These are phyloP conservation scores for Colletotrichum sp. DNA, from an alignment of 2,329 filamentous ascomycete species.

Conservation along the genomic window DNA sequence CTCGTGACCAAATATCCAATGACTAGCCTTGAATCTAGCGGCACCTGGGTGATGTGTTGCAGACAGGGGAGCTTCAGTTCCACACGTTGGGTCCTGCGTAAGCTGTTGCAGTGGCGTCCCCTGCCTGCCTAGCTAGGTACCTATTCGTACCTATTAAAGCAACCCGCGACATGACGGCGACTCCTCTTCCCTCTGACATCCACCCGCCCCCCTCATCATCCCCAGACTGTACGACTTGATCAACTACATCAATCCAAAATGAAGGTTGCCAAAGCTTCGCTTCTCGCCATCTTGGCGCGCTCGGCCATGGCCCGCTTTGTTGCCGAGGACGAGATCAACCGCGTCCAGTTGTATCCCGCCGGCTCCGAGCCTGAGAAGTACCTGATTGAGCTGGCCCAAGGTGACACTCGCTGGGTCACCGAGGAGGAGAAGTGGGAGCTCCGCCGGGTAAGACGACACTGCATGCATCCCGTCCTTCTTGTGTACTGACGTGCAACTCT, in stretches of 20 bases:
- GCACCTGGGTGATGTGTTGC: neutral
- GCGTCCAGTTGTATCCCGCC: constrained; percentile 53
- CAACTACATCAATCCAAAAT: constrained; percentile 36
- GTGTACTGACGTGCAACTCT: neutral
- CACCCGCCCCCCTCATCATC: constrained; percentile 2
- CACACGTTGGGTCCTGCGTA: neutral
- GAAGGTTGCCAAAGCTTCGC: constrained; percentile 58
- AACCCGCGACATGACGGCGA: neutral
- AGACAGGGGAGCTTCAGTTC: neutral
- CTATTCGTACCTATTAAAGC: neutral
- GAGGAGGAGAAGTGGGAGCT: constrained; percentile 96
- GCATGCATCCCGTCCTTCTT: neutral
- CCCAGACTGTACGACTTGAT: neutral
- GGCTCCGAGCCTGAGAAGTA: constrained; percentile 58
- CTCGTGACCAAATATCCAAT: neutral
- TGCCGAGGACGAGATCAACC: constrained; percentile 55
- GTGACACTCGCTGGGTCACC: constrained; percentile 84
- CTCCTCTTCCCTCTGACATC: neutral
- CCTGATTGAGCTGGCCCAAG: constrained; percentile 85
- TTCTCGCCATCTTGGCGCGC: constrained; percentile 61
- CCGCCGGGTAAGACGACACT: constrained; percentile 67
- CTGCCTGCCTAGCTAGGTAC: neutral
- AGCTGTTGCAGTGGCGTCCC: neutral
- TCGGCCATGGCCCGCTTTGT: constrained; percentile 61
- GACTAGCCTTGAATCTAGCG: neutral